These are phyloP conservation scores for Clitopilus hobsonii DNA, from an alignment of 768 basidiomycete genomes.

Conservation along the genomic window DNA sequence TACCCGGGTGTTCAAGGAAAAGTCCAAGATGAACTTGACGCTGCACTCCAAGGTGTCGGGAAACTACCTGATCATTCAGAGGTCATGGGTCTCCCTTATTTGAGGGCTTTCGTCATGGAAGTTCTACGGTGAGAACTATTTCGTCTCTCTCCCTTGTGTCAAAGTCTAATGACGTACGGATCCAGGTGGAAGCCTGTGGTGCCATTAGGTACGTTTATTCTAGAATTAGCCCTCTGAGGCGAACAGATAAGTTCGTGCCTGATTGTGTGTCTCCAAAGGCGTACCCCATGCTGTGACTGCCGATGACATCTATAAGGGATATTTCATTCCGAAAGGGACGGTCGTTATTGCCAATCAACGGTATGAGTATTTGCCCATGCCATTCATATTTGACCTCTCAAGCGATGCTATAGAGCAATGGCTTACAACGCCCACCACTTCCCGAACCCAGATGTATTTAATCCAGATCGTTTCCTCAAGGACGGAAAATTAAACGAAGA, in stretches of 20 bases:
- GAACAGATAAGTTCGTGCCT: neutral
- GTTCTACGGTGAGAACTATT: conserved; percentile 13
- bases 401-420: conserved; percentile 15
- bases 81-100: conserved; percentile 5
- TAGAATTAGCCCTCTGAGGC: neutral
- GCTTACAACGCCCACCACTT: conserved; percentile 20
- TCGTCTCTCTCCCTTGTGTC: conserved; percentile 10
- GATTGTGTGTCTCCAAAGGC: neutral
- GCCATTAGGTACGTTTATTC: neutral
- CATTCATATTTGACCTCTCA: neutral
- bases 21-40: conserved; percentile 13
- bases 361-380: conserved; percentile 2
- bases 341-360: conserved; percentile 4
- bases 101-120: conserved; percentile 6
- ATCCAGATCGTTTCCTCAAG: conserved; percentile 31
- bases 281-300: neutral
- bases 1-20: conserved; percentile 17
- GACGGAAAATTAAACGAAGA: no score
- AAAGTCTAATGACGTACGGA: conserved; percentile 15
- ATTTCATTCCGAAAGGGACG: conserved; percentile 1
- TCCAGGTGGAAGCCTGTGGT: conserved; percentile 1
- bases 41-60: conserved; percentile 4
- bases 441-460: conserved; percentile 30
- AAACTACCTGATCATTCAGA: conserved; percentile 12
- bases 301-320: neutral